Base-by-base conservation (phyloP, 345 rosid genomes). In the Pugionium cornutum region DNA sequence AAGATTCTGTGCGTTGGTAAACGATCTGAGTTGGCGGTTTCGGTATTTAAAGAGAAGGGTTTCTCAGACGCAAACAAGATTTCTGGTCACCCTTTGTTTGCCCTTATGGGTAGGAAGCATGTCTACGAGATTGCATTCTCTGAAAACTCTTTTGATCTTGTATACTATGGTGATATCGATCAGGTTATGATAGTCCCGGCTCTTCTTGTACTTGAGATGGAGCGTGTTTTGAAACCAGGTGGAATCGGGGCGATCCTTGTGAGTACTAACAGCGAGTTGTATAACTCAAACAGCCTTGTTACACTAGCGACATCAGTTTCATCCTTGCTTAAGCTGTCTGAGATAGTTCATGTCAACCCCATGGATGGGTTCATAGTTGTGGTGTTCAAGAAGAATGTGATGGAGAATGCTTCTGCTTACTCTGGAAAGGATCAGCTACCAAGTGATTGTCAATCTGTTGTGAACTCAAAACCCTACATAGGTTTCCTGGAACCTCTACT, bases 161-260 rank as follows among this genome's bases (percentile, higher is more conserved):
- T 86, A 63, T 49, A 78, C 18, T 82, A 84, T 3, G 62, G 78
- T 78, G 81, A 74, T 68, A 41, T 82, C 1, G 83, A 86, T 45
- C 74, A 53, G 68, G 81, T 82, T 58, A 75, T 84, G 29, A 25
- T 35, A 53, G 11, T 79, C 68, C 90, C 87, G 57, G 90, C 84
- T 1, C 50, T 76, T 49, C 79, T 86, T 1, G 86, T 89, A 67
- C 84, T 86, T 2, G 89, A 84, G 79, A 80, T 84, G 9, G 96
- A 84, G 76, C 90, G 89, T 3, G 79, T 84, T 59, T 78, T 89
- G 53, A 79, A 64, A 58, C 96, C 86, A 0, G 85, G 82, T 3
- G 92, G 89, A 37, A 69, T 82, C 9, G 90, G 85, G 52, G 84
- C 89, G 7, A 66, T 86, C 73, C 83, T 84, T 53, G 81, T 86